These are phyloP conservation scores for Floccularia luteovirens DNA, from an alignment of 768 basidiomycete genomes.

Conservation along the genomic window DNA sequence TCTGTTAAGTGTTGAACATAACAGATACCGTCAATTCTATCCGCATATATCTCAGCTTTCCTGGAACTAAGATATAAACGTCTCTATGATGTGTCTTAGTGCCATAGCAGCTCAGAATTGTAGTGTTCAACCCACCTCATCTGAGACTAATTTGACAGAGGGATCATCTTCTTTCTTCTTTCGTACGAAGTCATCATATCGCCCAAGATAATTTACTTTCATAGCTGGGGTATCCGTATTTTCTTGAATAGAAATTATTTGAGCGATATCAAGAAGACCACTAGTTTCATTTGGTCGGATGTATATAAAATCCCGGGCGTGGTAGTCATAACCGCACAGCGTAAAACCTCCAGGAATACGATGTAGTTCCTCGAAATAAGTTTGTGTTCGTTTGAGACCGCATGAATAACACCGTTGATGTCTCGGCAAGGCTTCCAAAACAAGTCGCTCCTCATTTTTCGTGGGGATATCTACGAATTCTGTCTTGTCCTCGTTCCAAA, in stretches of 20 bases:
- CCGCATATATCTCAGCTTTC: slow-evolving; percentile 18
- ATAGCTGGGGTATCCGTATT: slow-evolving; percentile 16
- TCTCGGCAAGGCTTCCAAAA: slow-evolving; percentile 17
- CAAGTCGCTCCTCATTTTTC: slow-evolving; percentile 17
- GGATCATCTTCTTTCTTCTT: slow-evolving; percentile 4
- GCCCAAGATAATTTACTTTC: slow-evolving; percentile 33
- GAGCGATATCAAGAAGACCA: slow-evolving; percentile 41
- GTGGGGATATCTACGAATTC: slow-evolving; percentile 39
- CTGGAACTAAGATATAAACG: slow-evolving; percentile 33
- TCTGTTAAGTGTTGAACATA: slow-evolving; percentile 34
- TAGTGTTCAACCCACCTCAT: slow-evolving; percentile 34
- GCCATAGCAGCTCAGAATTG: slow-evolving; percentile 1
- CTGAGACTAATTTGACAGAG: slow-evolving; percentile 15
- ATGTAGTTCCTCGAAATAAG: slow-evolving; percentile 14
- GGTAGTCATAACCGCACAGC: slow-evolving; percentile 40
- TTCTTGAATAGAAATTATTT: slow-evolving; percentile 36
- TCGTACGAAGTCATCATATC: slow-evolving; percentile 32
- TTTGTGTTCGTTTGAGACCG: slow-evolving; percentile 20
- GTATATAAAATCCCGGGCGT: slow-evolving; percentile 57
- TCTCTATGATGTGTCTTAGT: slow-evolving; percentile 16
- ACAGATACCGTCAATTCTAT: slow-evolving; percentile 46
- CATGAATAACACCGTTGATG: slow-evolving; percentile 46
- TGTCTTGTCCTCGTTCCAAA: slow-evolving; percentile 40
- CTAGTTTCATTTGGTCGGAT: slow-evolving; percentile 21
- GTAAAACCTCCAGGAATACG: slow-evolving; percentile 26